phyloP scores from a whole-genome alignment of 1,284 basidiomycete genomes.

The Puccinia polysora region DNA sequence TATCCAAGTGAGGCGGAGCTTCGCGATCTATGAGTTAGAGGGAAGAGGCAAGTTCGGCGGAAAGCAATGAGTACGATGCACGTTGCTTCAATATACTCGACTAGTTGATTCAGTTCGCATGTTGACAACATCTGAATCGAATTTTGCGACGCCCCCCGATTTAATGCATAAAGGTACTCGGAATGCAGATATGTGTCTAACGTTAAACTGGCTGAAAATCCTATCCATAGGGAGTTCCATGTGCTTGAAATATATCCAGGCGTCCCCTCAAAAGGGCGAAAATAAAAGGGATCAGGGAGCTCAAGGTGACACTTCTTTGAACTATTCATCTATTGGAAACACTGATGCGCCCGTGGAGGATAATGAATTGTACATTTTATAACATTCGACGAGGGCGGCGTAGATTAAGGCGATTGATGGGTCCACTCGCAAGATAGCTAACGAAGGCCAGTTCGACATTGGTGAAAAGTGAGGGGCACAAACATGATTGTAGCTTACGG shows the following conservation, averaged over 20 bases:
- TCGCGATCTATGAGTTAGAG: conserved; percentile 4
- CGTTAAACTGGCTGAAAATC: background rate
- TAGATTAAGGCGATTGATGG: conserved; percentile 15
- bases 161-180: too few relatives aligned
- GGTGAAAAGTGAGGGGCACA: conserved; percentile 36
- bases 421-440: conserved; percentile 1
- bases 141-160: conserved; percentile 13
- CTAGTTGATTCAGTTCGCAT: conserved; percentile 14
- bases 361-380: background rate
- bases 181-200: too few relatives aligned
- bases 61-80: conserved; percentile 33
- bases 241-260: conserved; percentile 8
- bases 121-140: conserved; percentile 29
- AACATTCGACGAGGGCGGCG: conserved; percentile 20
- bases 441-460: conserved; percentile 17
- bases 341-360: background rate
- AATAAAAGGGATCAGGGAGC: background rate
- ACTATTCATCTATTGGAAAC: background rate
- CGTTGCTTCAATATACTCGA: conserved; percentile 1
- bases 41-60: conserved; percentile 21
- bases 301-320: background rate
- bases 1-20: background rate
- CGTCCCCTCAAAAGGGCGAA: background rate
- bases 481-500: conserved; percentile 42
- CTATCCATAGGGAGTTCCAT: background rate